Base-by-base conservation (phyloP, 495 filamentous ascomycete species). In the Penicillium antarcticum region DNA sequence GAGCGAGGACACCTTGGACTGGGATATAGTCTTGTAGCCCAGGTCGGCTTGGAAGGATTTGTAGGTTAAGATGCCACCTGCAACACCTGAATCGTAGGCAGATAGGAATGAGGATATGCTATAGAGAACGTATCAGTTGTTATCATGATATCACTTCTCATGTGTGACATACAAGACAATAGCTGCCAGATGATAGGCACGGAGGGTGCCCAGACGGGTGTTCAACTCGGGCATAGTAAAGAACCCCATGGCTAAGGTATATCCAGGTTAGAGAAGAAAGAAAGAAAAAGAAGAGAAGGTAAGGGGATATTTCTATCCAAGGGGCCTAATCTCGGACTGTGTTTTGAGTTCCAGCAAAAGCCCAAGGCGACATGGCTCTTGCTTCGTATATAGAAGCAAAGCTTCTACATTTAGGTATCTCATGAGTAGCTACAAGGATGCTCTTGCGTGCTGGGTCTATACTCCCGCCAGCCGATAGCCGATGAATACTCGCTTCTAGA, bases 1-100 rank as follows among this genome's bases (percentile, higher is more conserved):
- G 24, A 76, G 67, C 19, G 71, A 62, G 36, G 69, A 72, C 29
- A 76, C 63, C 40, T 58, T 63, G 3, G 63, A 62, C 55, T 68
- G 26, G 26, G 26, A 29, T 29, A 2, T 7, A 29, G 26, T 29
- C 26, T 29, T 9, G 26, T 29, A 29, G 8, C 26, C 26, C 26
- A 29, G 7, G 5, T 29, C 26, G 6, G 26, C 8, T 29, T 29
- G 26, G 8, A 29, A 29, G 26, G 26, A 29, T 29, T 56, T 53
- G 9, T 66, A 59, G 4, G 67, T 72, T 11, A 74, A 58, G 23
- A 72, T 65, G 12, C 69, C 67, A 14, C 69, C 67, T 5, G 63
- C 62, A 21, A 72, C 68, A 9, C 69, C 69, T 3, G 65, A 60
- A 40, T 72, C 69, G 50, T 72, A 72, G n/a, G 59, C 69, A 10